Evolutionary conservation across 176 grass and related monocot species (phyloP).

Genomic region (Eragrostis curvula): DNA sequence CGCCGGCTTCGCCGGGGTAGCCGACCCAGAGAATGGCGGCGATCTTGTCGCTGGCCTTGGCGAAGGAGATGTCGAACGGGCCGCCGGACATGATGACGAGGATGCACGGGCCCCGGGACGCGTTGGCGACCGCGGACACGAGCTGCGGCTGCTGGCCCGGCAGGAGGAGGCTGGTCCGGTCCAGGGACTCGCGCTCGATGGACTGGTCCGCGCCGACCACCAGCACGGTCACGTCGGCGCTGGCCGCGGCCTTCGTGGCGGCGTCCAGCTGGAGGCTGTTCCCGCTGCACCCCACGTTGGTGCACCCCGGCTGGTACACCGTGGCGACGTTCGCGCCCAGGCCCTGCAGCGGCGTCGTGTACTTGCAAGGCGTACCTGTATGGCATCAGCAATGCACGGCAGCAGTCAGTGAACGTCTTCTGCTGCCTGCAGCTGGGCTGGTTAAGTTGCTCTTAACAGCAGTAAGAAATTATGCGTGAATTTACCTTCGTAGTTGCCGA

Average conservation of each 20-base stretch:
- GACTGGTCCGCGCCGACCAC: conserved; percentile 77
- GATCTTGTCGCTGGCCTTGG: conserved; percentile 62
- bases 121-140: conserved; percentile 72
- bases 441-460: background rate
- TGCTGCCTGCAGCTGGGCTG: background rate
- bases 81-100: conserved; percentile 97
- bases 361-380: conserved; percentile 79
- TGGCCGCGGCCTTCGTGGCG: conserved; percentile 65
- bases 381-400: background rate
- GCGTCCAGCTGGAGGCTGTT: conserved; percentile 67
- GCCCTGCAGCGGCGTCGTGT: conserved; percentile 80
- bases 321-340: conserved; percentile 58
- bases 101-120: conserved; percentile 68
- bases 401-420: background rate
- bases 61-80: conserved; percentile 71
- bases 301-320: conserved; percentile 80
- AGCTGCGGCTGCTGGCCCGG: conserved; percentile 71
- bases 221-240: conserved; percentile 83
- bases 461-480: background rate
- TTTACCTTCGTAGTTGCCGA: conserved; percentile 92
- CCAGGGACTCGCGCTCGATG: conserved; percentile 77
- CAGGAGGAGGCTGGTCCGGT: conserved; percentile 70
- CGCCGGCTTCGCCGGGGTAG: conserved; percentile 89
- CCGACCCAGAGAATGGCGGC: conserved; percentile 86
- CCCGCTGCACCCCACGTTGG: conserved; percentile 65